phyloP scores from a whole-genome alignment of 1,284 basidiomycete genomes.

The Trichosporon inkin region DNA sequence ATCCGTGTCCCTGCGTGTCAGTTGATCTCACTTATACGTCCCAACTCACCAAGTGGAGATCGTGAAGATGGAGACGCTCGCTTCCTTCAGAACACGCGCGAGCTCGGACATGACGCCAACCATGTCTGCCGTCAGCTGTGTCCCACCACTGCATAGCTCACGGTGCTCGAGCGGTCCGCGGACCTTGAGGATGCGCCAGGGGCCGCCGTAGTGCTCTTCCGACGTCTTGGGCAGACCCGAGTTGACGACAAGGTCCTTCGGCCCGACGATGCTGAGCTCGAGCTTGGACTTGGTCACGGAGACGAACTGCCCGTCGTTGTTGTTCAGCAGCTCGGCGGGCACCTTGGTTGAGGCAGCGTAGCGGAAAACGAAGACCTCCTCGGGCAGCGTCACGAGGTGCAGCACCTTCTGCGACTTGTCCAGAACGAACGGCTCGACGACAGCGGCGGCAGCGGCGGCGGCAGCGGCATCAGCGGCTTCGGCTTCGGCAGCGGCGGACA shows the following conservation, averaged over 20 bases:
- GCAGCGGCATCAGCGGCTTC: no score
- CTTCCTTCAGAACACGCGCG: slow-evolving; percentile 58
- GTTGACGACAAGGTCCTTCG: slow-evolving; percentile 16
- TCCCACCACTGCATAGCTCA: slow-evolving; percentile 32
- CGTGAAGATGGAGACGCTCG: slow-evolving; percentile 60
- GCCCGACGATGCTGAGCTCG: slow-evolving; percentile 61
- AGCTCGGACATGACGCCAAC: slow-evolving; percentile 61
- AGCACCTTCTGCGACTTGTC: slow-evolving; percentile 41
- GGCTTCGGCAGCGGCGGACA: no score
- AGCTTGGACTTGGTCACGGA: slow-evolving; percentile 60
- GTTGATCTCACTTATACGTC: neutral
- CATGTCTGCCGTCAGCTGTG: slow-evolving; percentile 49
- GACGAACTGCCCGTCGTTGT: slow-evolving; percentile 51
- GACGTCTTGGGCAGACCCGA: slow-evolving; percentile 37
- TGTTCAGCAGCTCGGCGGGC: slow-evolving; percentile 29
- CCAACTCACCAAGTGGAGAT: slow-evolving; percentile 63
- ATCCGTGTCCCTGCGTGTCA: slow-evolving; percentile 34
- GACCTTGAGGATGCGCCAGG: slow-evolving; percentile 58
- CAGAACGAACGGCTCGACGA: neutral
- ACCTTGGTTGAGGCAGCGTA: slow-evolving; percentile 26
- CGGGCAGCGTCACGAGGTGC: slow-evolving; percentile 49
- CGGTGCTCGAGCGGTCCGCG: slow-evolving; percentile 64
- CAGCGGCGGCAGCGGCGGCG: no score
- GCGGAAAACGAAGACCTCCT: slow-evolving; percentile 57
- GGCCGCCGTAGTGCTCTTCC: slow-evolving; percentile 49